Evolutionary conservation across 371 early-diverging fungal genomes (phyloP).

Genomic region (Furculomyces boomerangus): DNA sequence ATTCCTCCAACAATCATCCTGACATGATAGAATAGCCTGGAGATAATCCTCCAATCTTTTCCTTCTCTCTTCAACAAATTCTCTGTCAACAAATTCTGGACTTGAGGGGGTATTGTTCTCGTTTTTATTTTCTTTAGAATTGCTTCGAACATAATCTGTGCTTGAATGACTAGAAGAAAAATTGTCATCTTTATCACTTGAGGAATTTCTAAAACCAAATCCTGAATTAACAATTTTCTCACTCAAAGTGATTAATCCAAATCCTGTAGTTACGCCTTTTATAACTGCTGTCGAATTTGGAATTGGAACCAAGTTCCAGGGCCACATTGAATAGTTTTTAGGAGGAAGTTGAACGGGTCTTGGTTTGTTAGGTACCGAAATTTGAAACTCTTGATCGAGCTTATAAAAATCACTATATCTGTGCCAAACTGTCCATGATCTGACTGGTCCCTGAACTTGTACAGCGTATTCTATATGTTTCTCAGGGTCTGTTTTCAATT

Average conservation of each 20-base stretch:
- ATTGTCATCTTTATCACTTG: background rate
- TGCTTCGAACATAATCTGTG: background rate
- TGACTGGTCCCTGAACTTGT: conserved; percentile 59
- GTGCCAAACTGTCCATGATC: conserved; percentile 74
- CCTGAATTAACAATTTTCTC: background rate
- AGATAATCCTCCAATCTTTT: conserved; percentile 62
- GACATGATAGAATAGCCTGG: conserved; percentile 43
- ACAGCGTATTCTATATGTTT: conserved; percentile 51
- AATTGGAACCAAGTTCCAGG: background rate
- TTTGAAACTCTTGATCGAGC: conserved; percentile 33
- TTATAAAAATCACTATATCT: conserved; percentile 70
- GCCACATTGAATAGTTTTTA: conserved; percentile 28
- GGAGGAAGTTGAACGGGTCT: conserved; percentile 41
- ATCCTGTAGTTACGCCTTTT: background rate
- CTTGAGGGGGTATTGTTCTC: conserved; percentile 23
- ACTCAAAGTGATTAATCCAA: background rate
- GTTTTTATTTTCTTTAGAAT: background rate
- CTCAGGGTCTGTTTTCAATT: conserved; percentile 40
- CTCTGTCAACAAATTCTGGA: no score
- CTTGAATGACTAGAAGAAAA: background rate
- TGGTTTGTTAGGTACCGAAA: conserved; percentile 36
- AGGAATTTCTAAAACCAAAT: background rate
- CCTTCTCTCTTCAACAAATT: conserved; percentile 56
- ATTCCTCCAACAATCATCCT: conserved; percentile 61
- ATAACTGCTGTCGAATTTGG: background rate